Base-by-base conservation (phyloP, 208 protist species). In the Porcisia hertigi region DNA sequence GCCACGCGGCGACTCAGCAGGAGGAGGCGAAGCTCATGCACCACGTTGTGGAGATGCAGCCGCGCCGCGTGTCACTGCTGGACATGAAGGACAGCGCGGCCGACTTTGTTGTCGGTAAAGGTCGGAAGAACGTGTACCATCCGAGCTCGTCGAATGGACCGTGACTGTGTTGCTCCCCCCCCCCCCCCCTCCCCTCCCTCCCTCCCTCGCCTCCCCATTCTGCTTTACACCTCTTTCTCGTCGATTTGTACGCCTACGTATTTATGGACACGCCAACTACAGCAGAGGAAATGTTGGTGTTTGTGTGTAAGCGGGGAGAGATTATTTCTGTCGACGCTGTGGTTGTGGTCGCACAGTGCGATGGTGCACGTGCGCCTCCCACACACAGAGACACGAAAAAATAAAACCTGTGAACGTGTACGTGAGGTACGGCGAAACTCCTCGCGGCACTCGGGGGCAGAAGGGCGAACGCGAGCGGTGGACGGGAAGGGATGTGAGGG, bases 81-180 rank as follows among this genome's bases (percentile, higher is more conserved):
- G 93, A 95, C 69, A 84, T 94, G 83, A 95, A 96, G 84, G 93
- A 97, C 79, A 95, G 91, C 69, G 84, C 88, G 0, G 82, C 90
- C 12, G 93, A 97, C 82, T 96, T 95, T 63, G 88, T 93, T 45
- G 85, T 94, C 43, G 93, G 93, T 3, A 83, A 79, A 36, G 82
- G 83, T 7, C 90, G 86, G 25, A 93, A 95, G 85, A 96, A 97
- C 79, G 84, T 88, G 5, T 97, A 92, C 74, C 63, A 84, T 63
- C 75, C 83, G 3, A 47, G 45, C 9, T 71, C 53, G 14, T 39
- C 41, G n/a, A 67, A 47, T 67, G 41, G 34, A 18, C 63, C 23
- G 36, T 25, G 9, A 11, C 41, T 8, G 62, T 67, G 47, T 52
- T 52, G 47, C 47, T 1, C 47, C 62, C 62, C 23, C 16, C 6